Evolutionary conservation across 176 grass and related monocot genomes (phyloP), one percentile per base, ranked within the genome.

Genomic region (Musa troglodytarum): DNA sequence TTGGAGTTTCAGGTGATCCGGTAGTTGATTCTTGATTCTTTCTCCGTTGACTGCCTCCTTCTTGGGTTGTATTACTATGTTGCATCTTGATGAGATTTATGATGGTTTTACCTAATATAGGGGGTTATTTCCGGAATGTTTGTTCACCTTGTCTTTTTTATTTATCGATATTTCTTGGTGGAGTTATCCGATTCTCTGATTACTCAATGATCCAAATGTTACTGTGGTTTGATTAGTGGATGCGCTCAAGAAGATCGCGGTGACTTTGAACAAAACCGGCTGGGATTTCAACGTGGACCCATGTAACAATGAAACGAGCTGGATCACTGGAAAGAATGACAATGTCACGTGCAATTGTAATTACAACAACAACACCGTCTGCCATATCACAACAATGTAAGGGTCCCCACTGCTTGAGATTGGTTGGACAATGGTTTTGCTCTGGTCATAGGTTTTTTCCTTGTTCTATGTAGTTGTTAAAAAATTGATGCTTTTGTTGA

Each of bases 141-240:
- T 75, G 50, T 82, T 88, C 81, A 29, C 29, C 29, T 23, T 58
- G 21, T 78, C 8, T 65, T 63, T 51, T 50, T 78, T 78, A 49
- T 70, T 2, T 54, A 9, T 54, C 52, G 52, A 54, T 54, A 11
- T 54, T 54, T 11, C 12, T 54, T 54, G 11, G 11, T 56, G 54
- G 15, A 56, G 2, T 56, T 17, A 13, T 56, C 54, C 15, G 9
- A 54, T 56, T 56, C 29, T 29, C 29, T 29, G 54, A 11, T 56
- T 56, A 13, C 2, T 29, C 29, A 29, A 29, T 29, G 54, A 13
- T 56, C 64, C 29, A 29, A 29, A 3, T 29, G 29, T 29, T 29
- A 29, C 29, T 29, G 1, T 29, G 29, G 29, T 29, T 29, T 29
- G 29, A 29, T 29, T 29, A 71, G 69, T 71, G 17, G 43, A 52